Evolutionary conservation across 257 asterid species (phyloP).

Genomic region (Penstemon eatonii): DNA sequence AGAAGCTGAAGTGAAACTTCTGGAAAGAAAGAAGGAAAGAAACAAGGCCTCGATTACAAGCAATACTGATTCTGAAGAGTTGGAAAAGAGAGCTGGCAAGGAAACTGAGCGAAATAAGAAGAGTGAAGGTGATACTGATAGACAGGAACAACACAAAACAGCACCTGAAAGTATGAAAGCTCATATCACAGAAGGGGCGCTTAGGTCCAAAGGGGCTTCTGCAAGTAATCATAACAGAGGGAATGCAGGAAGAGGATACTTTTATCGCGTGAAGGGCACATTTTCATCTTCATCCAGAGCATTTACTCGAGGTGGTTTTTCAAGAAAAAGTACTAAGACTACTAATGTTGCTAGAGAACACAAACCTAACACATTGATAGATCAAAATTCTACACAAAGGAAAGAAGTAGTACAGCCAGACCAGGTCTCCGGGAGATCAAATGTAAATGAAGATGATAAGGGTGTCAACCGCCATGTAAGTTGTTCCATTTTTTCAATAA

Average conservation of each 20-base stretch:
- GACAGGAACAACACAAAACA: constrained; percentile 50
- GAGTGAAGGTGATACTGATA: constrained; percentile 46
- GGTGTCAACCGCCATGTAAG: constrained; percentile 62
- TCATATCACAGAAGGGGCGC: constrained; percentile 53
- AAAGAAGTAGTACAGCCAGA: constrained; percentile 63
- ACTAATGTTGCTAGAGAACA: constrained; percentile 60
- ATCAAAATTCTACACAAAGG: constrained; percentile 49
- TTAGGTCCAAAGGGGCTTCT: constrained; percentile 56
- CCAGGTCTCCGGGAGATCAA: constrained; percentile 51
- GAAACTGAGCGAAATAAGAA: constrained; percentile 59
- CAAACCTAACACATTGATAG: constrained; percentile 53
- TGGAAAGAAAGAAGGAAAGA: constrained; percentile 75
- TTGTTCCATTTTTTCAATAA: constrained; percentile 25
- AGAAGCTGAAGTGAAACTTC: constrained; percentile 77
- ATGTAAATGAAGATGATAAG: constrained; percentile 68
- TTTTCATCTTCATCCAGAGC: constrained; percentile 94
- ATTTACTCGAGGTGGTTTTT: constrained; percentile 75
- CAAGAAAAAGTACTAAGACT: constrained; percentile 54
- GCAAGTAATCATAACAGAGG: constrained; percentile 54
- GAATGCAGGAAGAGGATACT: constrained; percentile 76
- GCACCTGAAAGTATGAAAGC: constrained; percentile 53
- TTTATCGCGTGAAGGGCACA: constrained; percentile 93
- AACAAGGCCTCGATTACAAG: constrained; percentile 88
- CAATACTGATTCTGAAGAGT: constrained; percentile 82
- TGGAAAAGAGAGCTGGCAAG: constrained; percentile 67